Evolutionary conservation across 1,284 basidiomycete species (phyloP), one percentile per base, ranked within the genome.

Genomic region (Ceratobasidium sp.): DNA sequence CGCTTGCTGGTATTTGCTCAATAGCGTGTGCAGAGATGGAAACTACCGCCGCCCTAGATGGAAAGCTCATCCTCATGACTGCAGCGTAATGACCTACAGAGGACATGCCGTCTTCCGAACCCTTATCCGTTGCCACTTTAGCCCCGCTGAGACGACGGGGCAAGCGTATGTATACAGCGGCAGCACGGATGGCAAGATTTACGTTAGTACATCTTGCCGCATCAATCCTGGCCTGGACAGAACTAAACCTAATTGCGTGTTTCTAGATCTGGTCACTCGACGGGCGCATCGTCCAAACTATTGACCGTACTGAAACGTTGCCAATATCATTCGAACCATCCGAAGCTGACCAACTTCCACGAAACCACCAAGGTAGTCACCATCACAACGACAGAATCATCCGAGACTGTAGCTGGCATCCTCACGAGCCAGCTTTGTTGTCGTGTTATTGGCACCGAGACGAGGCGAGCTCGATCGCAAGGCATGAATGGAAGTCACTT

Each of bases 61-160:
- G 76, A 79, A 81, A 36, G 84, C 86, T 5, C 89, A 93, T 78
- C 96, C 96, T 0, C 83, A 88, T 74, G 95, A 99, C 79, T 95
- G 92, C 79, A 95, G 92, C 75, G 90, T 99, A 60, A 98, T 98
- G 96, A 92, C 94, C 1, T 99, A 92, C 79, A 86, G 93, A 53
- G 97, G 96, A 0, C 97, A 99, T 79, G 84, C 88, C 8, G 95
- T 99, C n/a, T 82, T 97, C 64, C 86, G 91, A 48, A 99, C 96
- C 0, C 86, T 99, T 63, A 98, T 99, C 76, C 86, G 96, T 59
- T 98, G 95, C 79, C 92, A 98, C 81, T 99, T 98, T 80, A 95
- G 92, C 75, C 96, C 96, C 14, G 83, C 84, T 1, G 92, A 94
- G 79, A 95, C 94, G 2, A 99, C 97, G 7, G 95, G 95, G 5